Percentiles rank a stretch among this genome's conserved stretches.
Evolutionary conservation across 2,329 filamentous ascomycete genomes (phyloP).

Genomic region (Apiospora pterosperma): DNA sequence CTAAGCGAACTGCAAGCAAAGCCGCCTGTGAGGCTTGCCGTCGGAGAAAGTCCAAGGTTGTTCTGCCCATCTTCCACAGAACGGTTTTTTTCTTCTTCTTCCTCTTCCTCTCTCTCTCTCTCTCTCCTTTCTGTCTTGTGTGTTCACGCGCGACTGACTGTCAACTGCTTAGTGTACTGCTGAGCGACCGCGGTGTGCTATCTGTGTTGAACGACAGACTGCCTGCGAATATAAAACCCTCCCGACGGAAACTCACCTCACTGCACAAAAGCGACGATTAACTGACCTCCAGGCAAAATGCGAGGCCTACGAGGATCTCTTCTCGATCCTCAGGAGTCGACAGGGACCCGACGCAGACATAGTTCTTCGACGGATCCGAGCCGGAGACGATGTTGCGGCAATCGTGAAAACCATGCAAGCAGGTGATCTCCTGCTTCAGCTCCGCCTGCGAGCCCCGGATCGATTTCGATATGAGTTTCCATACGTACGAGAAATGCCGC

Average conservation of each 20-base stretch:
- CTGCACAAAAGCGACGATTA: slow-evolving; percentile 20
- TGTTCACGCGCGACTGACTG: slow-evolving; percentile 7
- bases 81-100: neutral
- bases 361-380: slow-evolving; percentile 17
- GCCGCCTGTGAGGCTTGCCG: slow-evolving; percentile 12
- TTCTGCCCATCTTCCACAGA: neutral
- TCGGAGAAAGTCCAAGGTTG: slow-evolving; percentile 10
- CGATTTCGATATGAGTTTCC: slow-evolving; percentile 22
- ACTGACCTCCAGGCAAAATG: slow-evolving; percentile 19
- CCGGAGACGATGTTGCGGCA: slow-evolving; percentile 14
- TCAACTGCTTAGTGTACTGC: slow-evolving; percentile 16
- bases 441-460: slow-evolving; percentile 15
- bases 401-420: slow-evolving; percentile 18
- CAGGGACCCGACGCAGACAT: slow-evolving; percentile 14
- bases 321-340: slow-evolving; percentile 16
- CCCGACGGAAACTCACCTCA: slow-evolving; percentile 20
- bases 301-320: slow-evolving; percentile 17
- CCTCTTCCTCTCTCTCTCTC: no score
- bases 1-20: slow-evolving; percentile 8
- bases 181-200: slow-evolving; percentile 20
- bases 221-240: slow-evolving; percentile 22
- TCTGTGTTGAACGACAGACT: slow-evolving; percentile 19
- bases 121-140: no score
- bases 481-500: slow-evolving; percentile 17
- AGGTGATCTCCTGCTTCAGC: slow-evolving; percentile 18